A percentile compares a stretch with the other conserved stretches of the same genome.
phyloP scores from a whole-genome alignment of 345 rosid genomes.

The Brassica cretica region DNA sequence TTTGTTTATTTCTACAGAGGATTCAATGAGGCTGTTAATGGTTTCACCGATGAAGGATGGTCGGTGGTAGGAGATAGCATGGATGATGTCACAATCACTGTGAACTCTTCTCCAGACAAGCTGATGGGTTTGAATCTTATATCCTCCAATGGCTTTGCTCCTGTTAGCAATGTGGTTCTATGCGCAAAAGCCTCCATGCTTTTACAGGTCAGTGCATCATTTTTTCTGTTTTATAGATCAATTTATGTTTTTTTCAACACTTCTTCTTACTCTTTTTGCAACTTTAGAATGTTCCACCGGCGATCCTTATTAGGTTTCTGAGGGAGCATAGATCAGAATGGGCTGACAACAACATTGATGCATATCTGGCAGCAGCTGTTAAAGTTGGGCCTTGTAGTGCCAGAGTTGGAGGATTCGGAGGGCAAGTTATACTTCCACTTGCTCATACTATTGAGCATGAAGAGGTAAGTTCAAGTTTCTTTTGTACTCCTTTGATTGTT shows the following conservation, averaged over 20 bases:
- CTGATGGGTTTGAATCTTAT: slow-evolving; percentile 88
- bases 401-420: slow-evolving; percentile 81
- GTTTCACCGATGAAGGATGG: slow-evolving; percentile 98
- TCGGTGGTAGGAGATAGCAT: slow-evolving; percentile 87
- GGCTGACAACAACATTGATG: slow-evolving; percentile 96
- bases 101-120: slow-evolving; percentile 93
- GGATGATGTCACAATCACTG: slow-evolving; percentile 94
- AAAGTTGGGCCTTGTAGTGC: slow-evolving; percentile 92
- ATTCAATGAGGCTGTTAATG: slow-evolving; percentile 95
- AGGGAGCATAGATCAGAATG: slow-evolving; percentile 99
- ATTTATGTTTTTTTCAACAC: slow-evolving; percentile 14
- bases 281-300: slow-evolving; percentile 95
- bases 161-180: slow-evolving; percentile 77
- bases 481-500: not conserved
- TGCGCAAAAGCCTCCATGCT: slow-evolving; percentile 99
- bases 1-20: slow-evolving; percentile 55
- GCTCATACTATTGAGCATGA: slow-evolving; percentile 96
- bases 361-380: slow-evolving; percentile 90
- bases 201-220: slow-evolving; percentile 63
- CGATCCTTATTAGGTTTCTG: slow-evolving; percentile 86
- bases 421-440: slow-evolving; percentile 92
- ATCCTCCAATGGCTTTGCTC: slow-evolving; percentile 75
- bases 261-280: not conserved
- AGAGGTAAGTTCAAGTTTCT: slow-evolving; percentile 59
- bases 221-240: not conserved